Evolutionary conservation across 768 basidiomycete genomes (phyloP), one percentile per base, ranked within the genome.

Genomic region (Cystobasidium tubakii): DNA sequence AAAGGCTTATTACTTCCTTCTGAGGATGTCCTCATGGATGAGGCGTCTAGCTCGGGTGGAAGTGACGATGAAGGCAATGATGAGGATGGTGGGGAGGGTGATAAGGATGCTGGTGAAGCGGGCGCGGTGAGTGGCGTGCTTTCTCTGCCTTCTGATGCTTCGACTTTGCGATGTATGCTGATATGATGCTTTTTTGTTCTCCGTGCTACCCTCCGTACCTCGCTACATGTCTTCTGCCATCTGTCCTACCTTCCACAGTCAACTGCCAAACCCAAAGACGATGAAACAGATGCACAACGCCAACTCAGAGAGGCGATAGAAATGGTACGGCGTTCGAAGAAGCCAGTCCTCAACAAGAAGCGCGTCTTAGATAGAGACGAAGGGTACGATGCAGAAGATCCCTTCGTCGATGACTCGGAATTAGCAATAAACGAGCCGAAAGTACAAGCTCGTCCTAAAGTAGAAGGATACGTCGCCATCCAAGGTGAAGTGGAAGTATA

Each of bases 401-500:
- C 91, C 0, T 98, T 98, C 83, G 96, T 99, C 79, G 96, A 99
- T 84, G 96, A 99, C 82, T 91, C 92, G 0, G 95, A 98, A 79
- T 84, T 95, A 71, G 88, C 87, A 29, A 83, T 94, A 57, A 94
- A 98, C 83, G 88, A 77, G 73, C 88, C 95, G 3, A 92, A 89
- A 1, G 91, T 86, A 82, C 90, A 93, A 78, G 91, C 90, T 3
- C 88, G 91, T 81, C 95, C 94, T 3, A 91, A 90, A 81, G 91
- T 94, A 78, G 88, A 89, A 73, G 92, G 91, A 0, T 80, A 73
- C 73, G 78, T 75, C 34, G 75, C 78, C 43, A 55, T 39, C 17
- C 50, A 23, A n/a, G 74, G 73, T 19, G 39, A 33, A 70, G 71
- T 57, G 21, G 77, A 64, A 50, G 60, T 60, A 15, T 34, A 46